Base-by-base conservation (phyloP, 192 early-diverging fungal species). In the Neocallimastix lanati region DNA sequence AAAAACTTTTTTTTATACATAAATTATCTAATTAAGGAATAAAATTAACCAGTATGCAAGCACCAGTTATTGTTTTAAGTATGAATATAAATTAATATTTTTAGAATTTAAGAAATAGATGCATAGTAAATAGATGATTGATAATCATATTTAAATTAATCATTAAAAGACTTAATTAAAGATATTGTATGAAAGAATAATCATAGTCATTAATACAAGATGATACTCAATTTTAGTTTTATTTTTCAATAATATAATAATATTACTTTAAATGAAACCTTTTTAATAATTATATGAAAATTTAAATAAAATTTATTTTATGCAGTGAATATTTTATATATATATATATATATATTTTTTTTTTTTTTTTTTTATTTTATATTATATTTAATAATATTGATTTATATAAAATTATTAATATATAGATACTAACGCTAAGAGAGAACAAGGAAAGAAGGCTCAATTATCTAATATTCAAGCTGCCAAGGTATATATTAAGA, bases 401-500 rank as follows among this genome's bases (percentile, higher is more conserved):
- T 13, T 79, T 79, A 9, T 79, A 58, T 50, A 13, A 13, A 13
- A 79, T 14, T 58, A 15, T 29, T 14, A 77, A 33, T 77, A 15
- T 28, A 4, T 84, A 91, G 90, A 95, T 84, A 94, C 92, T 77
- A 93, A 91, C 87, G 91, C 92, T 90, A 92, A 99, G 88, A 89
- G 97, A 83, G 96, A 99, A 86, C 92, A 88, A 82, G 97, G 97
- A 21, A 92, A 94, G 83, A 96, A 96, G 85, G 97, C 97, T 78
- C 97, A 99, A 84, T 86, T 92, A 85, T 97, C 96, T 83, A 99
- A 99, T 87, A 98, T 99, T 84, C 92, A 92, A 77, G 96, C 97
- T 25, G 96, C 96, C 82, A 99, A 99, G 92, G 94, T 95, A 86
- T 35, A 80, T 78, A 33, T n/a, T 28, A 58, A n/a, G n/a, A n/a